Percentiles rank a stretch among this genome's conserved stretches.
phyloP scores from a whole-genome alignment of 2,329 filamentous ascomycete species.

The Colletotrichum theobromicola region DNA sequence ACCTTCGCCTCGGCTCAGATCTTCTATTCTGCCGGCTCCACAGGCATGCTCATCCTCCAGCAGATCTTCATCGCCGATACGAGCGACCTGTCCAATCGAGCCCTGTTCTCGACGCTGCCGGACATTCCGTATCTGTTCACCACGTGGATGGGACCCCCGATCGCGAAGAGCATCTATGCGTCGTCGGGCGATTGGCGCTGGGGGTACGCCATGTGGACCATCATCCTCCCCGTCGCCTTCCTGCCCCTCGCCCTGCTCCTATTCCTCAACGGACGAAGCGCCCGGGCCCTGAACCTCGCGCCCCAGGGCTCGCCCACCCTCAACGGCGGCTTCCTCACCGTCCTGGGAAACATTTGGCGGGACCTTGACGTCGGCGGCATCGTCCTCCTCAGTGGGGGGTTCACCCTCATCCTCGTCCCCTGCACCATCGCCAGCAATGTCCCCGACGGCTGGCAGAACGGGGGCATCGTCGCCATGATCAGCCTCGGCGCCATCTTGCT shows the following conservation, averaged over 20 bases:
- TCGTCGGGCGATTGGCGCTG: conserved; percentile 67
- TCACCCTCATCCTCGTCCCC: not conserved
- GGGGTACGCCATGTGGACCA: conserved; percentile 58
- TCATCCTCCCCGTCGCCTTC: conserved; percentile 62
- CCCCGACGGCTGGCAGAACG: not conserved
- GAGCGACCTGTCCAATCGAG: conserved; percentile 28
- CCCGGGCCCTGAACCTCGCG: not conserved
- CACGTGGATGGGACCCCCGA: not conserved
- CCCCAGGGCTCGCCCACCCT: not conserved
- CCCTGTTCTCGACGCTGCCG: not conserved
- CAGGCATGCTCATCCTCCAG: conserved; percentile 63
- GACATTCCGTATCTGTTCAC: not conserved
- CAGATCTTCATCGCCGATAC: conserved; percentile 71
- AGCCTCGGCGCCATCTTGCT: not conserved
- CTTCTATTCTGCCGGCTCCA: conserved; percentile 65
- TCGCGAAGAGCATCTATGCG: conserved; percentile 42
- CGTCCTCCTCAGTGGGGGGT: not conserved
- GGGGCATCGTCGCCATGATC: not conserved
- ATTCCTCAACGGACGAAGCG: not conserved
- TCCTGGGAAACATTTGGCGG: not conserved
- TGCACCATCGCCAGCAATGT: not conserved
- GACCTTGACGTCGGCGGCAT: conserved; percentile 21
- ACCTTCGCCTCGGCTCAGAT: conserved; percentile 61
- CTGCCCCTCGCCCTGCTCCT: conserved; percentile 46
- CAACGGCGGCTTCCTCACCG: not conserved